Evolutionary conservation across 208 protist species (phyloP), one percentile per base, ranked within the genome.

Genomic region (Trypanosoma lewisi): DNA sequence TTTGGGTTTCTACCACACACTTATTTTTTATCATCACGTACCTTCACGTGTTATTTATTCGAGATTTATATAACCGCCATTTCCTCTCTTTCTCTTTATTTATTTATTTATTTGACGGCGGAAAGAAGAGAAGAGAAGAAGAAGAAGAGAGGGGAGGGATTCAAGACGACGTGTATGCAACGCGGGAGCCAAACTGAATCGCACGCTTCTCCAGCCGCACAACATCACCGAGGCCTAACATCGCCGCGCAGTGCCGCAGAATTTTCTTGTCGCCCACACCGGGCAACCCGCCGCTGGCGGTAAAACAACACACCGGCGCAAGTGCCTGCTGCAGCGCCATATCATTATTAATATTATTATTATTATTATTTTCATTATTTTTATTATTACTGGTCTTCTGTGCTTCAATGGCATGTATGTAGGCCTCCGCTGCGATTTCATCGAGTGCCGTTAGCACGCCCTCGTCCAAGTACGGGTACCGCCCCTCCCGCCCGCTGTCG

Each of bases 141-240:
- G 4, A 9, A 14, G 14, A 52, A 52, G 14, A 52, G 27, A 52
- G 14, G 21, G 47, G 21, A 25, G n/a, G 12, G 44, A 50, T 50
- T 56, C 49, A 65, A 56, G 60, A 19, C 21, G 31, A 54, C 12
- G 48, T 27, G 19, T 98, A 89, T 9, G 97, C 96, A 42, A 98
- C 87, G 21, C 97, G 83, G 5, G 97, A 95, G 54, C 97, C 97
- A 61, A 99, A 99, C 78, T 99, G 97, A 39, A 99, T 98, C 3
- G 97, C 97, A 12, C 97, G 87, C 78, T 99, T 99, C 66, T 97
- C 83, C 49, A 97, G 73, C 17, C 65, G 58, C 21, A 93, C 80
- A 27, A 91, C 83, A 11, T 63, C 69, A 8, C 56, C 41, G 17
- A 98, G 77, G 0, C 96, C 97, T n/a, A 98, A 36, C 31, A 86